Conservation (phyloP, 1,284 basidiomycete genomes). For the Cystobasidium pallidum region DNA sequence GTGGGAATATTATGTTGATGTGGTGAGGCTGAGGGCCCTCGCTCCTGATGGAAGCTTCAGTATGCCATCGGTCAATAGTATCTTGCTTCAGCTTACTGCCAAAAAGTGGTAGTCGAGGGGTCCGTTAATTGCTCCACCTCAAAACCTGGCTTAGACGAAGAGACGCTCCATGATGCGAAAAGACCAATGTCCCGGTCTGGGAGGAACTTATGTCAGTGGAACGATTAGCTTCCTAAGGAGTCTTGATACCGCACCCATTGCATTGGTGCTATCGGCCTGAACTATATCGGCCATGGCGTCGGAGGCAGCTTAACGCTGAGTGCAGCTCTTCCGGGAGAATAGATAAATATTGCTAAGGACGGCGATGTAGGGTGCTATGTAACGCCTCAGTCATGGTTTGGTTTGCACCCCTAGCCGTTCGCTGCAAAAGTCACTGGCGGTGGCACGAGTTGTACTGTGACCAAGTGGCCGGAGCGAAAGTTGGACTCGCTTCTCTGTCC, state of each 20-base stretch:
- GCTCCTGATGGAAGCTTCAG: conserved; percentile 61
- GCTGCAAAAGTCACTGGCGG: not conserved
- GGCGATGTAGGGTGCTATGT: not conserved
- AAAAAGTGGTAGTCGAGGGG: conserved; percentile 86
- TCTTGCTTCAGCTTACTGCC: conserved; percentile 76
- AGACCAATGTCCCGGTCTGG: conserved; percentile 72
- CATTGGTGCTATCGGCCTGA: conserved; percentile 34
- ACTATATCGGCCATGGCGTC: conserved; percentile 28
- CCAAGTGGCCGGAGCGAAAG: not conserved
- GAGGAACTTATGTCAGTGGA: conserved; percentile 1
- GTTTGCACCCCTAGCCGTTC: not conserved
- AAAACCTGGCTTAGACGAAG: conserved; percentile 94
- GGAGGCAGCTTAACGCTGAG: not conserved
- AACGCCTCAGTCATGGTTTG: not conserved
- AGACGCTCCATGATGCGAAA: conserved; percentile 93
- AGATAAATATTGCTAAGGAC: not conserved
- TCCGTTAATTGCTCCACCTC: conserved; percentile 90
- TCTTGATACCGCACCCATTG: conserved; percentile 9
- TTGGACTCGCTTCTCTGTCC: not conserved
- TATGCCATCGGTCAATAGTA: not conserved
- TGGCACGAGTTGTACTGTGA: not conserved
- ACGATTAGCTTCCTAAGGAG: not conserved
- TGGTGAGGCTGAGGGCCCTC: conserved; percentile 97
- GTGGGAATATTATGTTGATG: conserved; percentile 90
- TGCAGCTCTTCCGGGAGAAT: not conserved